Evolutionary conservation across 129 eudicot species (phyloP), one percentile per base, ranked within the genome.

Genomic region (Mikania micrantha): DNA sequence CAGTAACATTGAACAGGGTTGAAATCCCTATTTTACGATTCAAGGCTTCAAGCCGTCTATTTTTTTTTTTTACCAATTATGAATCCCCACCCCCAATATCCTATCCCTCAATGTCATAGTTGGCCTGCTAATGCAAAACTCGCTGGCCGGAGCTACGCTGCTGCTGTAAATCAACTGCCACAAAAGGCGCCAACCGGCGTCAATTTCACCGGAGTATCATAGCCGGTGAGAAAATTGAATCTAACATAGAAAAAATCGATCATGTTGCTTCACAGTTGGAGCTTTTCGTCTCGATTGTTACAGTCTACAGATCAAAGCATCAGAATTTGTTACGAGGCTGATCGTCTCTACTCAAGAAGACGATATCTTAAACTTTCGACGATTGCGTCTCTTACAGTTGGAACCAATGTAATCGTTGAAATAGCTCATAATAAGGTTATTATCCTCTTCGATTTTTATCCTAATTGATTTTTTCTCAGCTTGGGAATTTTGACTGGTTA

Each of bases 361-460:
- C 48, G 49, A 48, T 59, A 50, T 35, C 41, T 66, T 57, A 72
- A 71, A 21, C 35, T 49, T 19, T 49, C 81, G 12, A 44, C 60
- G 35, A 16, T 66, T 24, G 78, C 83, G 32, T 80, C 83, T 69
- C 53, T 73, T 52, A 67, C 24, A 7, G 4, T 67, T 36, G 79
- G 85, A 67, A 24, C 75, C 1, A 71, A 77, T 16, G 69, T 71
- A 32, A 35, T 87, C 29, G 75, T 76, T 62, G 84, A 75, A 19
- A 66, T 87, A 39, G 70, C 83, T 29, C 91, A 85, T 59, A 87
- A 85, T 75, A 87, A 87, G 88, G 91, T 87, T 57, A 17, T 29
- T 47, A 60, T 38, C 13, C n/a, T 1, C 21, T 54, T 58, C 19
- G 31, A 40, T 70, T 19, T 4, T 22, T 3, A 32, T 24, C 28